Conservation (phyloP, 768 basidiomycete species). For the Pleurotus sapidus region DNA sequence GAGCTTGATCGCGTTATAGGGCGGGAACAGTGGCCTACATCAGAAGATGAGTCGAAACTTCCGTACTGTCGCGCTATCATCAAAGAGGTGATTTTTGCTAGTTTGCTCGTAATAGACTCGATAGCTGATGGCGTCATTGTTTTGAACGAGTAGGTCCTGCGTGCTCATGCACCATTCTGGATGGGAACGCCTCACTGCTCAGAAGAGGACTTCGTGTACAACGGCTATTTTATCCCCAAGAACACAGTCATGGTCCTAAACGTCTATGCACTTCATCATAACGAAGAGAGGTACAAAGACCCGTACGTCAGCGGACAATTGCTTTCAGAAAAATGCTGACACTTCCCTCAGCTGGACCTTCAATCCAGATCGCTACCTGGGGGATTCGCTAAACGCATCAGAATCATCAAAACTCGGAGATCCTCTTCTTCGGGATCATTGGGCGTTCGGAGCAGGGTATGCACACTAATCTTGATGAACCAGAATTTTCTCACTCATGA, state of each 20-base stretch:
- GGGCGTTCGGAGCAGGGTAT: constrained; percentile 34
- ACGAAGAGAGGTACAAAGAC: constrained; percentile 24
- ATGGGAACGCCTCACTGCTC: constrained; percentile 15
- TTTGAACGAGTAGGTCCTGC: neutral
- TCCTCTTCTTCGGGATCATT: constrained; percentile 30
- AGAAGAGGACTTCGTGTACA: constrained; percentile 19
- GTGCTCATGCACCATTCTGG: constrained; percentile 16
- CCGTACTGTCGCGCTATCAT: constrained; percentile 24
- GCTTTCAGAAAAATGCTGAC: neutral
- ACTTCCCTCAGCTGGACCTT: constrained; percentile 15
- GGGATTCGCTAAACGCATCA: constrained; percentile 21
- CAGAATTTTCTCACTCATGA: neutral
- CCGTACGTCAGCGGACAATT: constrained; percentile 12
- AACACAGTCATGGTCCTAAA: constrained; percentile 21
- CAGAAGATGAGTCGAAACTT: constrained; percentile 16
- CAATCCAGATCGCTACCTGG: constrained; percentile 34
- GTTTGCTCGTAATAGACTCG: neutral
- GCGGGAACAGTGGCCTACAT: constrained; percentile 15
- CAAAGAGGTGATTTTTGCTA: constrained; percentile 15
- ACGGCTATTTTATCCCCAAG: constrained; percentile 20
- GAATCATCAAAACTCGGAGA: constrained; percentile 29
- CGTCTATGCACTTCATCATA: constrained; percentile 15
- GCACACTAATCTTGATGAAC: constrained; percentile 1
- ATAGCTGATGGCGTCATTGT: neutral
- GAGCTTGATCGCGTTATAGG: constrained; percentile 20